Conservation (phyloP, 2,329 filamentous ascomycete genomes). For the Bipolaris sorokiniana region DNA sequence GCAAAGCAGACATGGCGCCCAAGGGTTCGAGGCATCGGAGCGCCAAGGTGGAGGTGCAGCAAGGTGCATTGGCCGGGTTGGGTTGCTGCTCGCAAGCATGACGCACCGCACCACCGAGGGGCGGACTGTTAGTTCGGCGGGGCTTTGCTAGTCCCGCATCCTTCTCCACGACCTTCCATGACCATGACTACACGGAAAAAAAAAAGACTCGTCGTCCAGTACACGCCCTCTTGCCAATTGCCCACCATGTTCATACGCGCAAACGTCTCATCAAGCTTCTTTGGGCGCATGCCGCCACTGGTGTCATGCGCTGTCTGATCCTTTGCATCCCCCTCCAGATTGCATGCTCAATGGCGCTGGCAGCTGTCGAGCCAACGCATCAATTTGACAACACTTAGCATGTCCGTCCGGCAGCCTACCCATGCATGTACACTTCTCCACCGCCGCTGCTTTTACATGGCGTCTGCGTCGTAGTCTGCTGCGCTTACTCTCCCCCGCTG, state of each 20-base stretch:
- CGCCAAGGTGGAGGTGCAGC: conserved; percentile 31
- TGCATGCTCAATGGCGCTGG: conserved; percentile 48
- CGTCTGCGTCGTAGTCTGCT: conserved; percentile 45
- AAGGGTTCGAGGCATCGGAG: conserved; percentile 27
- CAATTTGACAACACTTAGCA: conserved; percentile 52
- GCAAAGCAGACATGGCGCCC: conserved; percentile 21
- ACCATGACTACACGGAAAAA: conserved; percentile 18
- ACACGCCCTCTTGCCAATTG: conserved; percentile 23
- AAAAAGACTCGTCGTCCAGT: conserved; percentile 1
- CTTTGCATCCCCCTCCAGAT: conserved; percentile 47
- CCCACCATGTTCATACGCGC: conserved; percentile 21
- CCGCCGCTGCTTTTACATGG: conserved; percentile 45
- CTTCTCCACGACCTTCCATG: conserved; percentile 32
- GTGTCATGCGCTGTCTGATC: conserved; percentile 41
- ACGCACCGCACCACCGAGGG: conserved; percentile 38
- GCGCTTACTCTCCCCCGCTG: conserved; percentile 48
- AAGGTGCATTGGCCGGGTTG: conserved; percentile 19
- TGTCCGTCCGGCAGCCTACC: conserved; percentile 47
- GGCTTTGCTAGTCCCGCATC: conserved; percentile 36
- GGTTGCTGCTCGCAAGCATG: conserved; percentile 32
- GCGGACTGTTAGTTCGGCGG: conserved; percentile 24
- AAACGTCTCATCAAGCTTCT: conserved; percentile 18
- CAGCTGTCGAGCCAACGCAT: conserved; percentile 52
- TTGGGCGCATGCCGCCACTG: conserved; percentile 29
- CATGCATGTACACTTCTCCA: conserved; percentile 47